Evolutionary conservation across 1,284 basidiomycete genomes (phyloP).

Genomic region (Cerioporus squamosus): DNA sequence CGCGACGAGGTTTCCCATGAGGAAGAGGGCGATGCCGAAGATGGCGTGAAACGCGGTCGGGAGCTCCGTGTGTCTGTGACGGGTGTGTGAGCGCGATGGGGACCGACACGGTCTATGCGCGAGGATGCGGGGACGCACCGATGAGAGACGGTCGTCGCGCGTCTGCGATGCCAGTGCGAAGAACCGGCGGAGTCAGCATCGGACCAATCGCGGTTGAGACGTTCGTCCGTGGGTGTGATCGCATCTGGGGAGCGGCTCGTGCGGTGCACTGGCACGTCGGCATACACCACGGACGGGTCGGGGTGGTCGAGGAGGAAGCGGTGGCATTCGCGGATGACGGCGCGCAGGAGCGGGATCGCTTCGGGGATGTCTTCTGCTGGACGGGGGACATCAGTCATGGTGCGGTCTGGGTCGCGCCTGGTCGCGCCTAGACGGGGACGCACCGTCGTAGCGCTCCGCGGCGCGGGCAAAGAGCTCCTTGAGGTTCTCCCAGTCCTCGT

Average conservation of each 20-base stretch:
- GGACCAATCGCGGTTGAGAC: slow-evolving; percentile 36
- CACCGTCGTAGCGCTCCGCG: slow-evolving; percentile 62
- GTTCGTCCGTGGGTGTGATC: slow-evolving; percentile 37
- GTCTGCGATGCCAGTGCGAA: slow-evolving; percentile 10
- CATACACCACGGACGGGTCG: slow-evolving; percentile 58
- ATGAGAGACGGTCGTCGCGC: background rate
- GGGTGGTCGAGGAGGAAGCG: slow-evolving; percentile 55
- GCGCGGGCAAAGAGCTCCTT: slow-evolving; percentile 64
- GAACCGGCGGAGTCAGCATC: slow-evolving; percentile 22
- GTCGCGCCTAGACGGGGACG: slow-evolving; percentile 24
- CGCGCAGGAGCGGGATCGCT: slow-evolving; percentile 58
- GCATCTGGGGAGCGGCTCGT: slow-evolving; percentile 25
- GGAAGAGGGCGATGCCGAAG: slow-evolving; percentile 62
- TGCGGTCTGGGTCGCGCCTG: background rate
- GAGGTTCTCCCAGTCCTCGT: slow-evolving; percentile 67
- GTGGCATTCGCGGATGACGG: slow-evolving; percentile 68
- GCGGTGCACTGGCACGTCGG: slow-evolving; percentile 19
- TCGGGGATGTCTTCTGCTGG: slow-evolving; percentile 51
- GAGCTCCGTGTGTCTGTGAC: slow-evolving; percentile 46
- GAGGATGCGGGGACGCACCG: slow-evolving; percentile 4
- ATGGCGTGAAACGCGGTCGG: slow-evolving; percentile 68
- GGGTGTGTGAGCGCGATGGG: background rate
- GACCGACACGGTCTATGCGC: background rate
- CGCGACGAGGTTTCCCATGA: slow-evolving; percentile 61
- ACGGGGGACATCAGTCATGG: background rate